Evolutionary conservation across 306 rosid genomes (phyloP), one percentile per base, ranked within the genome.

Genomic region (Ormosia emarginata): DNA sequence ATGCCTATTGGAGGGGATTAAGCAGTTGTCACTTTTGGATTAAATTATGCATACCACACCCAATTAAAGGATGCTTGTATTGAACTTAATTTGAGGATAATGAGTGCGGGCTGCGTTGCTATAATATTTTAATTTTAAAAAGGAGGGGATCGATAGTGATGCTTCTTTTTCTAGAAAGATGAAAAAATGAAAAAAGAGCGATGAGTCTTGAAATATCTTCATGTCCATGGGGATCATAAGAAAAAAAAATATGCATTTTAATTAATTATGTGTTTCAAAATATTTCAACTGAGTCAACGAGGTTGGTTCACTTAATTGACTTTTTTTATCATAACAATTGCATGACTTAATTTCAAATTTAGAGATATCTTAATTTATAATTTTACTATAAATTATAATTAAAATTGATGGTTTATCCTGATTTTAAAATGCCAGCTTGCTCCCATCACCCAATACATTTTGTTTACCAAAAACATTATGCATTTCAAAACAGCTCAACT

Each of bases 61-160:
- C 74, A 74, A 73, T 67, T 32, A 85, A 55, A 53, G 9, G 59
- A 55, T 59, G 4, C 75, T 34, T 70, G 8, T 44, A 6, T 52
- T 49, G 14, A 84, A 71, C 68, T 37, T 39, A 66, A 56, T 82
- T 36, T 82, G 4, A 40, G 4, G 43, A 81, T 77, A 1, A 86
- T 64, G 2, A 79, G 86, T 83, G 87, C 82, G 85, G 74, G 67
- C 8, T 75, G 78, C 70, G 77, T 69, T 12, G 77, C 75, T 56
- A 55, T 67, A 82, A 8, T 79, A 55, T 79, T 63, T 79, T 68
- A 55, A 33, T 66, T 58, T 37, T 3, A 17, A 11, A 49, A 46
- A 17, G 36, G 4, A n/a, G 34, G 68, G 41, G 15, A 0, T 56
- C 2, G 39, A 79, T 32, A 30, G 52, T 76, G 74, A 79, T 74